phyloP scores from a whole-genome alignment of 2,329 filamentous ascomycete species.

The Albophoma yamanashiensis region DNA sequence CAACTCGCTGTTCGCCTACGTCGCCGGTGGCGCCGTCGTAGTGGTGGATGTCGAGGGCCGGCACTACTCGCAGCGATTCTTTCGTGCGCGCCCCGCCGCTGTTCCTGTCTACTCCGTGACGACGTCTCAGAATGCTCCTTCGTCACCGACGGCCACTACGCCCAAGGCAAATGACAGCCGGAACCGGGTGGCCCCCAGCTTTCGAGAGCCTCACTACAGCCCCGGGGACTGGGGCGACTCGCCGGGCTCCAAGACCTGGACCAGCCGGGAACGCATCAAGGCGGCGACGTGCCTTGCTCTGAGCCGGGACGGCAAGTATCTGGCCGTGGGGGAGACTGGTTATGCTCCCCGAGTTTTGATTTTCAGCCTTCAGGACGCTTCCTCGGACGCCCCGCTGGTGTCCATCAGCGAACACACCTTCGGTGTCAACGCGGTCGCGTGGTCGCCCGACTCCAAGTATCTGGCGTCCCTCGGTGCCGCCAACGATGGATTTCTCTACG shows the following conservation, averaged over 20 bases:
- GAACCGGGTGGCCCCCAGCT: constrained; percentile 37
- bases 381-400: constrained; percentile 71
- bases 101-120: constrained; percentile 51
- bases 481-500: constrained; percentile 88
- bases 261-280: constrained; percentile 85
- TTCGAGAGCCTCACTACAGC: constrained; percentile 37
- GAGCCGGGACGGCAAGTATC: constrained; percentile 74
- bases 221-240: constrained; percentile 50
- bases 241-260: constrained; percentile 62
- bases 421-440: constrained; percentile 79
- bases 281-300: constrained; percentile 84
- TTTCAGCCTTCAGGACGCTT: constrained; percentile 72
- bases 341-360: constrained; percentile 87
- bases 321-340: constrained; percentile 91
- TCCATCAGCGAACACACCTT: constrained; percentile 84
- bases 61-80: constrained; percentile 70
- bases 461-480: constrained; percentile 79
- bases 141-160: constrained; percentile 38
- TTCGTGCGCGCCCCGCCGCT: constrained; percentile 71
- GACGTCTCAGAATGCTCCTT: constrained; percentile 38
- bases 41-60: constrained; percentile 69
- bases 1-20: constrained; percentile 73
- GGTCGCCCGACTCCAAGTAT: constrained; percentile 77
- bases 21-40: constrained; percentile 88
- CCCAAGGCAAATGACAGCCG: constrained; percentile 54